Evolutionary conservation across 441 rosid species (phyloP), one percentile per base, ranked within the genome.

Genomic region (Gossypium lobatum): DNA sequence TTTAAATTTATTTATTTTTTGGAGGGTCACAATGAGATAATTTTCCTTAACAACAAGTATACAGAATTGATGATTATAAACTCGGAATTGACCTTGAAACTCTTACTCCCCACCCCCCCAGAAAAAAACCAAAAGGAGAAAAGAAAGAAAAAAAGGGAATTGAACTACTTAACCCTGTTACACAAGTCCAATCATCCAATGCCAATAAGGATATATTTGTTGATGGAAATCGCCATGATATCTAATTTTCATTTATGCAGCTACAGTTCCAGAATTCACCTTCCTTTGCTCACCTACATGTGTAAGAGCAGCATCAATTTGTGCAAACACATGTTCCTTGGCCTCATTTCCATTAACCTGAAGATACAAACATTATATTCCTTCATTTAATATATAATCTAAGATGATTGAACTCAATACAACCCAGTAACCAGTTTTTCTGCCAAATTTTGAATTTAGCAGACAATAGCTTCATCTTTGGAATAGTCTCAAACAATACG

Each of bases 281-380:
- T 80, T 82, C 80, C 78, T 71, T 63, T 79, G 85, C 77, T 85
- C 82, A 37, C 85, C 73, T 60, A 87, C 75, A 76, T 87, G 83
- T 52, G 88, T 64, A 57, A 86, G 82, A 71, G 87, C 85, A 74
- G 55, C 46, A 63, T 89, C 85, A 23, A 88, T 89, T 76, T 84
- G 88, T 37, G 79, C 77, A 64, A 88, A 94, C 67, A 92, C 97
- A 46, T 86, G 83, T 4, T 87, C 88, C 81, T 86, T 89, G 2
- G 87, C n/a, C 58, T 73, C 80, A 68, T 83, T 81, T 83, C 97
- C 97, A 23, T 89, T 75, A 7, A 92, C 88, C 97, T 94, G 87
- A 80, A 88, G 25, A 23, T 6, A 31, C 11, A 46, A 20, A 20
- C 60, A 55, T 2, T 14, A 13, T 6, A 23, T 61, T 61, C 20